Evolutionary conservation across 108 stramenopile species (phyloP).

Genomic region (Bacterosira constricta): DNA sequence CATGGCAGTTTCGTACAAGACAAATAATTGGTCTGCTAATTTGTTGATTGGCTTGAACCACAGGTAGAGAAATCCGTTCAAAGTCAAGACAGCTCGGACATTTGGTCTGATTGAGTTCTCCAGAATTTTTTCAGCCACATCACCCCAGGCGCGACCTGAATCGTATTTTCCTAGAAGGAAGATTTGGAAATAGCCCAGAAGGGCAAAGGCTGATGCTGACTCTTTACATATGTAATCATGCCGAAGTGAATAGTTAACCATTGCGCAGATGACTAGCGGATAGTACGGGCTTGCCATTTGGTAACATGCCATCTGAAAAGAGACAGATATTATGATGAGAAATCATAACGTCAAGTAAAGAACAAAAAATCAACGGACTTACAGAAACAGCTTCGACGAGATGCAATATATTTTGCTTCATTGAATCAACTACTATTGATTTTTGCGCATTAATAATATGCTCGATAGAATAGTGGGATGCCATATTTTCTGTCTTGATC

Average conservation of each 20-base stretch:
- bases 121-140: not conserved
- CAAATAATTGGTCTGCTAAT: not conserved
- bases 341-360: constrained; percentile 2
- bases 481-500: not conserved
- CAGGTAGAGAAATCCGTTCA: too few relatives aligned
- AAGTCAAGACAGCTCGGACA: not conserved
- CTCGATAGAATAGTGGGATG: constrained; percentile 12
- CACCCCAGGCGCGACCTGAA: too few relatives aligned
- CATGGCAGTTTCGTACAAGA: not conserved
- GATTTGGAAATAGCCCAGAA: too few relatives aligned
- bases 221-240: too few relatives aligned
- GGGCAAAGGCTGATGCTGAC: too few relatives aligned
- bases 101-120: not conserved
- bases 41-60: not conserved
- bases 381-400: not conserved
- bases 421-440: not conserved
- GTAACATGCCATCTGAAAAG: too few relatives aligned
- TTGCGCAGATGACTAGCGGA: too few relatives aligned
- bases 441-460: not conserved
- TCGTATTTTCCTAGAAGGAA: too few relatives aligned
- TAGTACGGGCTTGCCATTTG: too few relatives aligned
- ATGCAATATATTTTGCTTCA: constrained; percentile 1
- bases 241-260: too few relatives aligned
- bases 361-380: constrained; percentile 1
- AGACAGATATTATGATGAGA: not conserved